Percentiles rank a stretch among this genome's conserved stretches.
These are phyloP conservation scores for Talaromyces islandicus DNA, from an alignment of 2,329 filamentous ascomycete genomes.

Conservation along the genomic window DNA sequence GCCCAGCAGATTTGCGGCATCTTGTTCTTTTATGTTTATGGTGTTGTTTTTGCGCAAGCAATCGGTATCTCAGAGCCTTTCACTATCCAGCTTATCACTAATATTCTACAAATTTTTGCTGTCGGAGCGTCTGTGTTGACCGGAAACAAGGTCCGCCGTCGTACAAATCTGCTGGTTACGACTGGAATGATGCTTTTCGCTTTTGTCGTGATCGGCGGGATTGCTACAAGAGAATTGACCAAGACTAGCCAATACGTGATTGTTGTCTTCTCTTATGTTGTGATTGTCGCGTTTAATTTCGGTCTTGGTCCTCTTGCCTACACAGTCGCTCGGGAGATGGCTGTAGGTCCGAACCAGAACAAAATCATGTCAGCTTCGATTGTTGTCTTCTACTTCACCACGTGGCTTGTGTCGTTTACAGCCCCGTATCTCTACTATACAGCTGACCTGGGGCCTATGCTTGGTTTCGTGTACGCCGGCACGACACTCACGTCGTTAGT, in stretches of 20 bases:
- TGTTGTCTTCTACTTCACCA: constrained; percentile 2
- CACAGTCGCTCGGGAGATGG: constrained; percentile 1
- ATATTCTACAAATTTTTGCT: constrained; percentile 3
- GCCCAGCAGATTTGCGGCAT: constrained; percentile 2
- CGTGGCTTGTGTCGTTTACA: constrained; percentile 1
- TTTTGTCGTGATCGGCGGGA: constrained; percentile 2
- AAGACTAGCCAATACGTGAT: constrained; percentile 1
- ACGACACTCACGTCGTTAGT: constrained; percentile 1
- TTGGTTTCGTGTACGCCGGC: constrained; percentile 4
- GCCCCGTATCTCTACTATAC: constrained; percentile 3
- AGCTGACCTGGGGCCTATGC: constrained; percentile 2
- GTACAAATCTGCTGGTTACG: not conserved
- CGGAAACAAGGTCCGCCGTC: constrained; percentile 1
- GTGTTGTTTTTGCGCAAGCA: constrained; percentile 2
- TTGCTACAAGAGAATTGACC: not conserved
- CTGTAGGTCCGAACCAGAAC: constrained; percentile 4
- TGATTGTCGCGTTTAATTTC: constrained; percentile 4
- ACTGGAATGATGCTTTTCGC: constrained; percentile 4
- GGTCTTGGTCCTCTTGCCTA: constrained; percentile 3
- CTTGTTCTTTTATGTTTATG: constrained; percentile 5
- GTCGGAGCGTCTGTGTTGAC: not conserved
- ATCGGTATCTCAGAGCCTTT: constrained; percentile 1
- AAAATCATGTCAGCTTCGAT: constrained; percentile 3
- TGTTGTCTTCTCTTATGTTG: constrained; percentile 4
- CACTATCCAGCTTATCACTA: constrained; percentile 2